phyloP scores from a whole-genome alignment of 805 yeast species.

The Kuraishia borneana region DNA sequence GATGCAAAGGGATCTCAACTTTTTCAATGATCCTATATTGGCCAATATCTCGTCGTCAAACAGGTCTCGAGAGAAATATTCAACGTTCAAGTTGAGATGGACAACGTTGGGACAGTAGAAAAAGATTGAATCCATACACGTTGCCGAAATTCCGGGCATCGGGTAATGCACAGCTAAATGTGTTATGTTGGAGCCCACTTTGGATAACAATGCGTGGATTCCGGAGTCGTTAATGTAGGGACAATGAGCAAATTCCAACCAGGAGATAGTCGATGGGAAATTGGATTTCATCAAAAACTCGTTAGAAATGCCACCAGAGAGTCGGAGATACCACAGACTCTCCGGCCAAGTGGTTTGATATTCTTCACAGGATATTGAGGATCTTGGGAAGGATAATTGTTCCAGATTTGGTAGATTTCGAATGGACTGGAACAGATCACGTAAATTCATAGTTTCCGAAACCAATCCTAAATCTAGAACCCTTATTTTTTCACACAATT shows the following conservation, averaged over 20 bases:
- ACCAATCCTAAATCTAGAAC: slow-evolving; percentile 75
- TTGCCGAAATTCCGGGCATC: slow-evolving; percentile 65
- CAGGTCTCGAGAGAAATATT: slow-evolving; percentile 50
- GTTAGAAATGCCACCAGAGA: slow-evolving; percentile 86
- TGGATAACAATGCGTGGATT: slow-evolving; percentile 45
- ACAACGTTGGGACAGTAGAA: slow-evolving; percentile 64
- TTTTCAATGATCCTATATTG: slow-evolving; percentile 21
- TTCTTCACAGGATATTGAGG: slow-evolving; percentile 64
- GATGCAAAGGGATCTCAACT: slow-evolving; percentile 52
- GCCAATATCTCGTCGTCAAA: slow-evolving; percentile 35
- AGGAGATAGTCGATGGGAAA: slow-evolving; percentile 66
- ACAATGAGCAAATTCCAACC: slow-evolving; percentile 78
- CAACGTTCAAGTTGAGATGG: slow-evolving; percentile 62
- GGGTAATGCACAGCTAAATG: slow-evolving; percentile 72
- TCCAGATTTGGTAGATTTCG: slow-evolving; percentile 50
- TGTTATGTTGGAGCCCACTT: slow-evolving; percentile 55
- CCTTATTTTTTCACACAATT: slow-evolving; percentile 53
- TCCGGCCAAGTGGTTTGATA: slow-evolving; percentile 70
- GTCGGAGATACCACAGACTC: slow-evolving; percentile 53
- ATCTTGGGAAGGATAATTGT: slow-evolving; percentile 77
- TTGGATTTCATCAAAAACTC: slow-evolving; percentile 57
- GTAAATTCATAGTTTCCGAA: slow-evolving; percentile 79
- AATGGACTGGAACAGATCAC: slow-evolving; percentile 70
- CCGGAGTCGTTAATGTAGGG: slow-evolving; percentile 64
- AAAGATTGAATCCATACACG: slow-evolving; percentile 65